A percentile compares a stretch with the other conserved stretches of the same genome.
These are phyloP conservation scores for Aspergillus taichungensis DNA, from an alignment of 495 filamentous ascomycete species.

Conservation along the genomic window DNA sequence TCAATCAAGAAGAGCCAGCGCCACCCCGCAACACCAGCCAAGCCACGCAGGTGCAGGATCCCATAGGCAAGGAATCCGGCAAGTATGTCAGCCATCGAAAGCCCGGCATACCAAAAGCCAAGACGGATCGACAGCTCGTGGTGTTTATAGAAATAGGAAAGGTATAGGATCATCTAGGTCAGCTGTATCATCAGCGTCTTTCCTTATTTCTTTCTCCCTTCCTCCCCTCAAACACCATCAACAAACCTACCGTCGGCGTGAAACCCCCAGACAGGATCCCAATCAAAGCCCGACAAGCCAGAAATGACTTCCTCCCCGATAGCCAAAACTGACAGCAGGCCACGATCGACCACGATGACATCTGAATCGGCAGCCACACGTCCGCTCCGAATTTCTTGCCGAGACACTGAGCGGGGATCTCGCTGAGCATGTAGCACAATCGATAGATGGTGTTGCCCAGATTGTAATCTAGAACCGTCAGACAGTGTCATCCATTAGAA, in stretches of 20 bases:
- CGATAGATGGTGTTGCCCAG: conserved; percentile 20
- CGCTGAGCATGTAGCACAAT: conserved; percentile 22
- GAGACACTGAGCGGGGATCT: conserved; percentile 60
- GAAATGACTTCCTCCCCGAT: conserved; percentile 49
- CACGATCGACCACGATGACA: conserved; percentile 60
- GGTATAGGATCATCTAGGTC: conserved; percentile 42
- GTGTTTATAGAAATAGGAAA: conserved; percentile 64
- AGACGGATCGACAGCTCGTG: conserved; percentile 55
- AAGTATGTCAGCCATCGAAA: conserved; percentile 44
- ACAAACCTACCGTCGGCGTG: conserved; percentile 24
- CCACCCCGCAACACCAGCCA: conserved; percentile 20
- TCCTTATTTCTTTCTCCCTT: too few relatives aligned
- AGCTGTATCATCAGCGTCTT: neutral
- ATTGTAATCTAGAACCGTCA: conserved; percentile 17
- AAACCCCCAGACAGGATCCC: conserved; percentile 62
- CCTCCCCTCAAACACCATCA: too few relatives aligned
- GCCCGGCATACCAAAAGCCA: conserved; percentile 50
- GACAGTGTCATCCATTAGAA: neutral
- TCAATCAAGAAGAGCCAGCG: conserved; percentile 42
- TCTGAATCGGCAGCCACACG: conserved; percentile 68
- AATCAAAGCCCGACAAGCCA: conserved; percentile 50
- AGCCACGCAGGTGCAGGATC: conserved; percentile 33
- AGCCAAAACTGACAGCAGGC: conserved; percentile 54
- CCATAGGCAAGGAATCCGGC: conserved; percentile 42
- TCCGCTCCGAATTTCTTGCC: conserved; percentile 62